Percentiles rank a stretch among this genome's conserved stretches.
phyloP scores from a whole-genome alignment of 768 basidiomycete species.

The Suillus sp. region DNA sequence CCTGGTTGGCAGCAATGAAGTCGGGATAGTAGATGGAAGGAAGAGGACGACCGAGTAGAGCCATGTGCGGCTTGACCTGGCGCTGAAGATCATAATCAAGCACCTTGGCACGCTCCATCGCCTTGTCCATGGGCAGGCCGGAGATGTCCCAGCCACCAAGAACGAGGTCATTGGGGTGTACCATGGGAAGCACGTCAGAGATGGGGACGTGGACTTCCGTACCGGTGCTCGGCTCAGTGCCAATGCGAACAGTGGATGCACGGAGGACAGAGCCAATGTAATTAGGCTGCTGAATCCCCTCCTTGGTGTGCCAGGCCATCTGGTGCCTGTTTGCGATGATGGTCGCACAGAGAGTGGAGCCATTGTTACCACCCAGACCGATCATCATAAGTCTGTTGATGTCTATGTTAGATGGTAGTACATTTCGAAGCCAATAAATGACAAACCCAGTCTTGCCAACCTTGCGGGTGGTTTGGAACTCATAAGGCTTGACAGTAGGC shows the following conservation, averaged over 20 bases:
- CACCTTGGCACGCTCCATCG: constrained; percentile 92
- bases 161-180: constrained; percentile 96
- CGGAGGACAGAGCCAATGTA: constrained; percentile 97
- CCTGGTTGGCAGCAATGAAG: constrained; percentile 98
- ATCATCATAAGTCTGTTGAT: constrained; percentile 89
- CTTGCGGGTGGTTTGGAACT: constrained; percentile 88
- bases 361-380: constrained; percentile 97
- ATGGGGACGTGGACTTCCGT: constrained; percentile 93
- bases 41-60: constrained; percentile 75
- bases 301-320: constrained; percentile 94
- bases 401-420: constrained; percentile 11
- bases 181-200: constrained; percentile 93
- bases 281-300: constrained; percentile 90
- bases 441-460: constrained; percentile 92
- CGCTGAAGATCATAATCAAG: constrained; percentile 97
- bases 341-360: constrained; percentile 90
- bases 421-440: constrained; percentile 12
- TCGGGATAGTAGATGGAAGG: constrained; percentile 97
- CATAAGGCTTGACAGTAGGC: constrained; percentile 77
- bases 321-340: constrained; percentile 95
- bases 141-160: constrained; percentile 99
- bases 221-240: constrained; percentile 73
- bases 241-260: constrained; percentile 92
- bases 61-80: constrained; percentile 88
- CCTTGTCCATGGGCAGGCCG: constrained; percentile 77